A percentile compares a stretch with the other conserved stretches of the same genome.
Conservation (phyloP, 805 yeast species). For the Candida silvatica region DNA sequence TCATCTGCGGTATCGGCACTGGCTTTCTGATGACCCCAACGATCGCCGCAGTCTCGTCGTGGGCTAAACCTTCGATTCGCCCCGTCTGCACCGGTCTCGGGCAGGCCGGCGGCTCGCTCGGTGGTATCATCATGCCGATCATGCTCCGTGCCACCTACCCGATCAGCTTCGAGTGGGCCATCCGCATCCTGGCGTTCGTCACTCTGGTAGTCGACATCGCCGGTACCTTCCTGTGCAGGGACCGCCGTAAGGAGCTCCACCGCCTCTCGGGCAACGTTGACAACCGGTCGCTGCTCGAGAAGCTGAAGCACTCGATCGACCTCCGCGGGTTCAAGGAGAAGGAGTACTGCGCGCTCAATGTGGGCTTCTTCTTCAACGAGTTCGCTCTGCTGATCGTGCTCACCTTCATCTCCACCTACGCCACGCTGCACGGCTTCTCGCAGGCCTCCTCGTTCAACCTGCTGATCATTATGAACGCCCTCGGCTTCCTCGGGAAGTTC, state of each 20-base stretch:
- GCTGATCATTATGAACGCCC: slow-evolving; percentile 36
- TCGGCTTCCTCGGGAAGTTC: slow-evolving; percentile 31
- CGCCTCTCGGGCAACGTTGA: slow-evolving; percentile 15
- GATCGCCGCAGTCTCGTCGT: slow-evolving; percentile 54
- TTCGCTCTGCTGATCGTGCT: slow-evolving; percentile 36
- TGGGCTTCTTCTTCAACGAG: slow-evolving; percentile 37
- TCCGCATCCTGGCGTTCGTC: slow-evolving; percentile 40
- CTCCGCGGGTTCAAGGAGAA: slow-evolving; percentile 32
- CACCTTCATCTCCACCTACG: slow-evolving; percentile 46
- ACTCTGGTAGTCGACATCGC: slow-evolving; percentile 29
- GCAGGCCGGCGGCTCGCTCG: slow-evolving; percentile 44
- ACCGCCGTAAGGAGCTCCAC: slow-evolving; percentile 26
- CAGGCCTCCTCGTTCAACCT: slow-evolving; percentile 35
- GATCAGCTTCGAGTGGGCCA: slow-evolving; percentile 51
- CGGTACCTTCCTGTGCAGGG: slow-evolving; percentile 31
- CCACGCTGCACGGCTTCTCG: slow-evolving; percentile 37
- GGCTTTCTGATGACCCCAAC: slow-evolving; percentile 55
- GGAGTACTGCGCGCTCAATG: slow-evolving; percentile 29
- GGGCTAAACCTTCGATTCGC: slow-evolving; percentile 44
- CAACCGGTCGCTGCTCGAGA: slow-evolving; percentile 8
- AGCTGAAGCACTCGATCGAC: slow-evolving; percentile 26
- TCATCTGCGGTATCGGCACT: slow-evolving; percentile 49
- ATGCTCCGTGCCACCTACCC: slow-evolving; percentile 38
- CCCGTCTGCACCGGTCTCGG: slow-evolving; percentile 46
- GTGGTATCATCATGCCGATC: slow-evolving; percentile 45